phyloP scores from a whole-genome alignment of 2,329 filamentous ascomycete genomes.

The Aureobasidium sp. region DNA sequence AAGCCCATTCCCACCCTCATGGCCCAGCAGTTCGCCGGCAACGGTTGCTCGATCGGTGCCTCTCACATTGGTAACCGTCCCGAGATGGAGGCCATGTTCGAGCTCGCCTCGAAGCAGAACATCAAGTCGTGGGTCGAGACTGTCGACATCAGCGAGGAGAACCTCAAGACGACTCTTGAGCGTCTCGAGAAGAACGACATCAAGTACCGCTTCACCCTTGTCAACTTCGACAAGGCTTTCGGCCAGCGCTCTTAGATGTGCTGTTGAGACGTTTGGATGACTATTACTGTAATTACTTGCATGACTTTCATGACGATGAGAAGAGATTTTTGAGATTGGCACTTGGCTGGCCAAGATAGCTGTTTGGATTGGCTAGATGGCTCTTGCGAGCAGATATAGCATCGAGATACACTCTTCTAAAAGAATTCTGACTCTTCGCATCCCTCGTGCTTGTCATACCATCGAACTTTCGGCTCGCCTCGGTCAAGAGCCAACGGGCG shows the following conservation, averaged over 20 bases:
- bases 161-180: slow-evolving; percentile 62
- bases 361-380: slow-evolving; percentile 5
- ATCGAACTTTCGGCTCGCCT: neutral
- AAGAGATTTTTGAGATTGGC: neutral
- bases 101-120: slow-evolving; percentile 44
- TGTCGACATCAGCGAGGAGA: slow-evolving; percentile 64
- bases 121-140: slow-evolving; percentile 53
- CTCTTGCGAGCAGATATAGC: neutral
- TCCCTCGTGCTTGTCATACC: too few species aligned
- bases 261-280: slow-evolving; percentile 8
- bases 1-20: slow-evolving; percentile 64
- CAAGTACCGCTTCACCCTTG: slow-evolving; percentile 59
- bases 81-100: slow-evolving; percentile 47
- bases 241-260: slow-evolving; percentile 38
- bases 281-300: slow-evolving; percentile 10
- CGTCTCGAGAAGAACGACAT: slow-evolving; percentile 65
- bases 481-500: neutral
- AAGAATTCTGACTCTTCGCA: neutral
- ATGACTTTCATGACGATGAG: slow-evolving; percentile 3
- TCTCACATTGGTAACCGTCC: slow-evolving; percentile 44
- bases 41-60: slow-evolving; percentile 54
- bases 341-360: slow-evolving; percentile 9
- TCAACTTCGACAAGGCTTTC: slow-evolving; percentile 61
- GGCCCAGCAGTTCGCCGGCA: slow-evolving; percentile 67
- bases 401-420: neutral